Percentiles rank a stretch among this genome's conserved stretches.
These are phyloP conservation scores for Tylopilus vinaceipallidus DNA, from an alignment of 768 basidiomycete genomes.

Conservation along the genomic window DNA sequence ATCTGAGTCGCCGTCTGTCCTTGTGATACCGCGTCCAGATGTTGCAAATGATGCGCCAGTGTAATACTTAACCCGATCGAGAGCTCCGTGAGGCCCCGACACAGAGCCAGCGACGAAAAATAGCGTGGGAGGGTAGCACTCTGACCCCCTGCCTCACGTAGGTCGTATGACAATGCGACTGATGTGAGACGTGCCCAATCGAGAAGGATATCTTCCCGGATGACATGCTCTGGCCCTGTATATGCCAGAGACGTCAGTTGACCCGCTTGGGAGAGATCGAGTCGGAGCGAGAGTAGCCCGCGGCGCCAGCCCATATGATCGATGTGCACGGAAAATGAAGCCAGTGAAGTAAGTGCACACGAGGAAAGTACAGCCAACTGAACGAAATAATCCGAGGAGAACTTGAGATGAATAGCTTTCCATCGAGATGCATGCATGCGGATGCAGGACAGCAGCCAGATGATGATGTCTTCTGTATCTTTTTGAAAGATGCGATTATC, in stretches of 20 bases:
- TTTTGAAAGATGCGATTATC: constrained; percentile 27
- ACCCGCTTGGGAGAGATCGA: constrained; percentile 19
- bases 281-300: constrained; percentile 16
- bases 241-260: constrained; percentile 23
- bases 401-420: constrained; percentile 26
- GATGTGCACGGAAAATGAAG: constrained; percentile 22
- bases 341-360: constrained; percentile 20
- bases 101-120: constrained; percentile 14
- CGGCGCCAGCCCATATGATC: constrained; percentile 31
- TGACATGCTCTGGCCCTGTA: constrained; percentile 24
- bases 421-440: constrained; percentile 19
- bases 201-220: constrained; percentile 22
- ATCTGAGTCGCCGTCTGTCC: not conserved
- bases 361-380: constrained; percentile 18
- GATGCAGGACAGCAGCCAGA: constrained; percentile 20
- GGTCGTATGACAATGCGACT: constrained; percentile 22
- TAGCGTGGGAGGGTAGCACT: constrained; percentile 20
- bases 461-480: constrained; percentile 22
- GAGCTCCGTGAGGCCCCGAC: constrained; percentile 21
- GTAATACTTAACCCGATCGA: constrained; percentile 22
- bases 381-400: constrained; percentile 28
- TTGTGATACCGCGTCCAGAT: constrained; percentile 5
- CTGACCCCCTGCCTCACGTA: constrained; percentile 26
- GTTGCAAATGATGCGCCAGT: constrained; percentile 14
- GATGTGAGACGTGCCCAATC: constrained; percentile 26